phyloP scores from a whole-genome alignment of 202 grass and related monocot species.

The Dendrocalamus latiflorus region DNA sequence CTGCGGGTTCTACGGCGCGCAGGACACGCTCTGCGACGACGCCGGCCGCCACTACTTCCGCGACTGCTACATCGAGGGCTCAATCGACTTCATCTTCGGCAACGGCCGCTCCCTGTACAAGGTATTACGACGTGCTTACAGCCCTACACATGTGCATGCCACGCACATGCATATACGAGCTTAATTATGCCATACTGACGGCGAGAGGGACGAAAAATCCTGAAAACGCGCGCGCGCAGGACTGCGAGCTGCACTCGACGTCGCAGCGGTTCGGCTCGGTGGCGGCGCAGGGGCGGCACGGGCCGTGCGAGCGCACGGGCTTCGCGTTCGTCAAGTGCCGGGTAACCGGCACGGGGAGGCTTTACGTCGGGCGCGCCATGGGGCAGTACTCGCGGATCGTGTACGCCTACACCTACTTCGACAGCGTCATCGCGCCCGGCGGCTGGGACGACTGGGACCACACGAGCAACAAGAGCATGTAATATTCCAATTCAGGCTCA shows the following conservation, averaged over 20 bases:
- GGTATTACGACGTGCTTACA: slow-evolving; percentile 4
- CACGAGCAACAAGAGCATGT: too few relatives aligned
- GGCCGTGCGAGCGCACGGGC: too few relatives aligned
- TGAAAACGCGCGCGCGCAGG: slow-evolving; percentile 13
- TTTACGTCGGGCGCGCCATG: too few relatives aligned
- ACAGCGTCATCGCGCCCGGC: too few relatives aligned
- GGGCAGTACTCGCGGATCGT: too few relatives aligned
- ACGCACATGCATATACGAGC: neutral
- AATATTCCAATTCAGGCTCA: too few relatives aligned
- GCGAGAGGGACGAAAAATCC: neutral
- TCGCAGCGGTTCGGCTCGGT: slow-evolving; percentile 56
- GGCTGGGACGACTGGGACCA: too few relatives aligned
- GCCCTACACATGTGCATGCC: too few relatives aligned
- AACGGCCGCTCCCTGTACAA: slow-evolving; percentile 94
- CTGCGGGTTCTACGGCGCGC: slow-evolving; percentile 93
- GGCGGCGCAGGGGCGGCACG: too few relatives aligned
- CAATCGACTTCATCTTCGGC: slow-evolving; percentile 98
- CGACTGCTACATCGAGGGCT: slow-evolving; percentile 86
- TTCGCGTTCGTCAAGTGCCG: too few relatives aligned
- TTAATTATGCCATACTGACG: neutral
- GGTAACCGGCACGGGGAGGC: too few relatives aligned
- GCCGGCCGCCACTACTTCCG: slow-evolving; percentile 86
- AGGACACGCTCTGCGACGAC: slow-evolving; percentile 98
- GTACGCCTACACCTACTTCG: too few relatives aligned
- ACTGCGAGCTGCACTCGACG: slow-evolving; percentile 80